Conservation (phyloP, 2,329 filamentous ascomycete species). For the Hypoxylon rubiginosum region DNA sequence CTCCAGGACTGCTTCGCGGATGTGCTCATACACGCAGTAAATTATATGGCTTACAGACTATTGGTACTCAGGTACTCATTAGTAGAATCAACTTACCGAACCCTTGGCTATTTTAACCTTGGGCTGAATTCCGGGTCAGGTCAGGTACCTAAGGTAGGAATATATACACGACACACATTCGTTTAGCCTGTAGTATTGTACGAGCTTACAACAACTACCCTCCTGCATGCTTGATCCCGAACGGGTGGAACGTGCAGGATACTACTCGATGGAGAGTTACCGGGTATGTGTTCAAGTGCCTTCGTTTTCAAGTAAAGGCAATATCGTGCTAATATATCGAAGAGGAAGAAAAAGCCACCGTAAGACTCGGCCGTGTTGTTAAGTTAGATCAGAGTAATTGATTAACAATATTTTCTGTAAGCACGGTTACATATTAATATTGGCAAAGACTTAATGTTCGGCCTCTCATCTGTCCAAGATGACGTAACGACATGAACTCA, state of each 20-base stretch:
- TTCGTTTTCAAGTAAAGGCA: not conserved
- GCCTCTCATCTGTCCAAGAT: conserved; percentile 13
- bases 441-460: not conserved
- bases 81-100: conserved; percentile 12
- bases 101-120: conserved; percentile 3
- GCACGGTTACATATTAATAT: not conserved
- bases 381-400: conserved; percentile 14
- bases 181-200: conserved; percentile 14
- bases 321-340: conserved; percentile 15
- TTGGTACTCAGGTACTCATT: no score
- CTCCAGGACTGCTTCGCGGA: not conserved
- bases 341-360: conserved; percentile 11
- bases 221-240: conserved; percentile 32
- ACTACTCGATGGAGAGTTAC: conserved; percentile 19
- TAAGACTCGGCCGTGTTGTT: conserved; percentile 9
- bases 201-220: conserved; percentile 18
- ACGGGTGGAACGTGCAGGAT: conserved; percentile 32
- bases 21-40: not conserved
- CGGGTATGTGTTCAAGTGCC: not conserved
- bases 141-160: no score
- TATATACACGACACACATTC: not conserved
- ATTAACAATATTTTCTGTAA: conserved; percentile 12
- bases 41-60: no score
- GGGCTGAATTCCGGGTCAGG: not conserved
- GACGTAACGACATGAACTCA: conserved; percentile 27